These are phyloP conservation scores for Penicillium argentinense DNA, from an alignment of 495 filamentous ascomycete genomes.

Conservation along the genomic window DNA sequence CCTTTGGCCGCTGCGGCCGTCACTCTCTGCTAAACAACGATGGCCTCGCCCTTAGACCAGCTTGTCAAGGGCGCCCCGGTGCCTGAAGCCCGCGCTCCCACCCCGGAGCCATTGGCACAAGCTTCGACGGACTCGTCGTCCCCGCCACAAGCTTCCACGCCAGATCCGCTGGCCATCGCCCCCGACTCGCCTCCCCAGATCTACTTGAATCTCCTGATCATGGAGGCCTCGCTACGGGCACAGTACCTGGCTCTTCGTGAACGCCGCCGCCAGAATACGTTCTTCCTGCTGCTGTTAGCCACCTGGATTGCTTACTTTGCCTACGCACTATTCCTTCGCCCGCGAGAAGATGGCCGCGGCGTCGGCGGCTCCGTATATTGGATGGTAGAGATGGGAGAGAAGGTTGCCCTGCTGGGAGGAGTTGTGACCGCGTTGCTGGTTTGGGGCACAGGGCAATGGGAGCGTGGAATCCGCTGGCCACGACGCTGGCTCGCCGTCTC, in stretches of 20 bases:
- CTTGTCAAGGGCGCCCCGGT: slow-evolving; percentile 80
- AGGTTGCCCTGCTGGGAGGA: slow-evolving; percentile 84
- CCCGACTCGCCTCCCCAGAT: slow-evolving; percentile 96
- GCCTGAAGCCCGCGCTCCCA: slow-evolving; percentile 43
- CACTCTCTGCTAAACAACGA: slow-evolving; percentile 26
- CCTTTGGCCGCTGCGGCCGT: slow-evolving; percentile 34
- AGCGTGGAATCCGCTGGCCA: slow-evolving; percentile 92
- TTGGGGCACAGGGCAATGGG: slow-evolving; percentile 94
- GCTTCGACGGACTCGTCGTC: slow-evolving; percentile 35
- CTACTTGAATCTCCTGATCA: slow-evolving; percentile 95
- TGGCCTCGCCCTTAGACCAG: slow-evolving; percentile 72
- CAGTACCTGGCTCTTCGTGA: slow-evolving; percentile 90
- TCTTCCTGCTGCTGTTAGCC: slow-evolving; percentile 78
- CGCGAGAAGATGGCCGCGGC: slow-evolving; percentile 84
- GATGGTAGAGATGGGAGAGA: slow-evolving; percentile 85
- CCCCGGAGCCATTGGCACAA: slow-evolving; percentile 38
- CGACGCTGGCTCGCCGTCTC: slow-evolving; percentile 83
- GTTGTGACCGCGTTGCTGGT: slow-evolving; percentile 78
- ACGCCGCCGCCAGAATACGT: slow-evolving; percentile 90
- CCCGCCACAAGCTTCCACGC: slow-evolving; percentile 43
- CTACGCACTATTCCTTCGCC: slow-evolving; percentile 84
- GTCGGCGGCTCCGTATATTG: slow-evolving; percentile 94
- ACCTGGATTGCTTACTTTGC: slow-evolving; percentile 80
- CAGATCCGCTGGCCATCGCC: slow-evolving; percentile 75
- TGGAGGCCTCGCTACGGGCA: slow-evolving; percentile 89